Evolutionary conservation across 208 protist species (phyloP).

Genomic region (Porcisia hertigi): DNA sequence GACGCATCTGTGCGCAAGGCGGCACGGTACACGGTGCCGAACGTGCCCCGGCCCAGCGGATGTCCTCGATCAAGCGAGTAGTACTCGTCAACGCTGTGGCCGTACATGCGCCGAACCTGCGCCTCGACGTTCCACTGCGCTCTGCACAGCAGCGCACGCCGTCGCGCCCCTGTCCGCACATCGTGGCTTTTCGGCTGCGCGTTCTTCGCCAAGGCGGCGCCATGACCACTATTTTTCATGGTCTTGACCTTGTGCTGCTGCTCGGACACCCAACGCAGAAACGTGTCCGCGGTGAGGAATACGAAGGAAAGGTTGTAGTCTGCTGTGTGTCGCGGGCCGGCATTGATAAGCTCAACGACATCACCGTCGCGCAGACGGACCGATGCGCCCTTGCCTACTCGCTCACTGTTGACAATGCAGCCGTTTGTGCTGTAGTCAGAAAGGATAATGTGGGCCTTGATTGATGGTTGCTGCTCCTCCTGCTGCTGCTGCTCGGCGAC

Average conservation of each 20-base stretch:
- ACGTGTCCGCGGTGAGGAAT: constrained; percentile 35
- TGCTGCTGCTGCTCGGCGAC: constrained; percentile 4
- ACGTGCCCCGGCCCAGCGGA: constrained; percentile 45
- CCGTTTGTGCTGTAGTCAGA: constrained; percentile 72
- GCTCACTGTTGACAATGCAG: constrained; percentile 34
- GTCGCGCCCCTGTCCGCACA: constrained; percentile 12
- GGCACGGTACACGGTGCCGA: constrained; percentile 53
- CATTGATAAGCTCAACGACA: constrained; percentile 51
- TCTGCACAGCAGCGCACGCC: constrained; percentile 31
- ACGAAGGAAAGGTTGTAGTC: constrained; percentile 55
- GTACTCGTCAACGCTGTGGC: constrained; percentile 41
- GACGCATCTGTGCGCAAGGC: constrained; percentile 16
- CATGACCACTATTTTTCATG: not conserved
- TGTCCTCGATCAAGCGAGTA: constrained; percentile 35
- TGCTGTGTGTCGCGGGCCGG: constrained; percentile 27
- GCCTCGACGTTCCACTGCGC: constrained; percentile 47
- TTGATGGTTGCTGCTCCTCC: not conserved
- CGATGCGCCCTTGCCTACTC: constrained; percentile 40
- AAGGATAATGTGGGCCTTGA: constrained; percentile 22
- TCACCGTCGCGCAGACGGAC: constrained; percentile 34
- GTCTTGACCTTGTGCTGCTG: not conserved
- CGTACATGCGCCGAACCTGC: constrained; percentile 58
- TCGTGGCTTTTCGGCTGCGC: not conserved
- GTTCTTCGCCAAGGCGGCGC: not conserved
- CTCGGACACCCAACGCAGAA: constrained; percentile 17